These are phyloP conservation scores for Tetrahymena elliotti DNA, from an alignment of 73 alveolate genomes.

Conservation along the genomic window DNA sequence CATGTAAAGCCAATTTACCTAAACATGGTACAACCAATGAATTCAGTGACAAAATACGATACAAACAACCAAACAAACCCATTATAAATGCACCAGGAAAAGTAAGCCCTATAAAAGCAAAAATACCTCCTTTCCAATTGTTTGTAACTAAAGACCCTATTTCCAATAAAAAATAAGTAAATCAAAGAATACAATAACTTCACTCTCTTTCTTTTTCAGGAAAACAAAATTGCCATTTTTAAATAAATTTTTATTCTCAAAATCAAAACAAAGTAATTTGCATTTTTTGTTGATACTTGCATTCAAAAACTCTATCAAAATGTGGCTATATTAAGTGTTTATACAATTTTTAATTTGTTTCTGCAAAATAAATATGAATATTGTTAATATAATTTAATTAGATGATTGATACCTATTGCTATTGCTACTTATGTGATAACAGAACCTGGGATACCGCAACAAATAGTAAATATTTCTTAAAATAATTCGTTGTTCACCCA, in stretches of 20 bases:
- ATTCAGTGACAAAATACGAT: not conserved
- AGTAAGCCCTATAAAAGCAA: not conserved
- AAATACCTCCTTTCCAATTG: not conserved
- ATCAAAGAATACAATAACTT: too few relatives aligned
- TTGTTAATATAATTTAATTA: too few relatives aligned
- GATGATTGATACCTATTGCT: not conserved
- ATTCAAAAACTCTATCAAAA: too few relatives aligned
- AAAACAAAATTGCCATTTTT: too few relatives aligned
- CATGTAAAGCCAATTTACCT: not conserved
- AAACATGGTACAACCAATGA: not conserved
- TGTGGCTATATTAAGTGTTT: too few relatives aligned
- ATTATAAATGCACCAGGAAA: not conserved
- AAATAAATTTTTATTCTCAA: too few relatives aligned
- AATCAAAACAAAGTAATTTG: too few relatives aligned
- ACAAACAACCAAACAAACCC: not conserved
- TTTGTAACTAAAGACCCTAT: not conserved
- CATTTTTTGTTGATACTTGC: too few relatives aligned
- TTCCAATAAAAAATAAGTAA: not conserved
- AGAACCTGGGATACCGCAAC: not conserved
- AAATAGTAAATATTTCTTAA: not conserved
- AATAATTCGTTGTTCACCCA: not conserved
- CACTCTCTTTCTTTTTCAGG: not conserved
- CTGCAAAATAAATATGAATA: too few relatives aligned
- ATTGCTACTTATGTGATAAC: not conserved
- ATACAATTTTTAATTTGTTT: too few relatives aligned